Evolutionary conservation across 768 basidiomycete species (phyloP).

Genomic region (Mycena olivaceomarginata): DNA sequence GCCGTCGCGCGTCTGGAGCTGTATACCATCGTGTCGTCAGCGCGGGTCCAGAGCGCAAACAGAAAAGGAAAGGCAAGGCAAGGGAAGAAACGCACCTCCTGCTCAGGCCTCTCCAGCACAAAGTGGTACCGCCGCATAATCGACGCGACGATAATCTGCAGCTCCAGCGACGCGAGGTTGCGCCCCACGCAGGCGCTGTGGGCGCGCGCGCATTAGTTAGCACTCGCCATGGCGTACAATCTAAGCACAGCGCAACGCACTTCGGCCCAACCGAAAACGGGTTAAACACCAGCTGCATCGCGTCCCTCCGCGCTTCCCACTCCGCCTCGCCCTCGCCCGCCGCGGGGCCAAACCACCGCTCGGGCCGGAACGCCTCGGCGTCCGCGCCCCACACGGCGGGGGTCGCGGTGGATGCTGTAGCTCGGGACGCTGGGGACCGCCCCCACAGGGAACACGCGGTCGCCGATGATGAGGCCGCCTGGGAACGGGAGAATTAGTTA

Average conservation of each 20-base stretch:
- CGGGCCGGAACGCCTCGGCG: constrained; percentile 83
- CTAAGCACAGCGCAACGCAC: constrained; percentile 56
- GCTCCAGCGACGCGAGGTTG: constrained; percentile 87
- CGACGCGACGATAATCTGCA: constrained; percentile 88
- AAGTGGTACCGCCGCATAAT: constrained; percentile 86
- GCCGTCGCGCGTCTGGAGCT: constrained; percentile 89
- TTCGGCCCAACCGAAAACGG: constrained; percentile 91
- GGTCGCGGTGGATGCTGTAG: constrained; percentile 90
- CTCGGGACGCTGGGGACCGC: constrained; percentile 87
- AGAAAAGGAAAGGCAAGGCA: no score
- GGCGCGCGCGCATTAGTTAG: constrained; percentile 10
- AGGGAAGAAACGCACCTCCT: no score
- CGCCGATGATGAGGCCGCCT: constrained; percentile 79
- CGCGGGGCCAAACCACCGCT: constrained; percentile 84
- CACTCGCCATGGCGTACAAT: not conserved
- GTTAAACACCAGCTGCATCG: constrained; percentile 86
- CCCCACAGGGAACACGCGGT: constrained; percentile 81
- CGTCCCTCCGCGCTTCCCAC: constrained; percentile 62
- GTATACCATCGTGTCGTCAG: not conserved
- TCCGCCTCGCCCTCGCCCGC: constrained; percentile 41
- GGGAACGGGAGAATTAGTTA: constrained; percentile 87
- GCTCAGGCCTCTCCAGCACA: constrained; percentile 76
- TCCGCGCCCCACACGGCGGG: constrained; percentile 86
- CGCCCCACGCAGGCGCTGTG: constrained; percentile 88
- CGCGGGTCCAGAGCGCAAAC: not conserved